A percentile compares a stretch with the other conserved stretches of the same genome.
Evolutionary conservation across 208 protist genomes (phyloP).

Genomic region (Acanthamoeba castellanii): DNA sequence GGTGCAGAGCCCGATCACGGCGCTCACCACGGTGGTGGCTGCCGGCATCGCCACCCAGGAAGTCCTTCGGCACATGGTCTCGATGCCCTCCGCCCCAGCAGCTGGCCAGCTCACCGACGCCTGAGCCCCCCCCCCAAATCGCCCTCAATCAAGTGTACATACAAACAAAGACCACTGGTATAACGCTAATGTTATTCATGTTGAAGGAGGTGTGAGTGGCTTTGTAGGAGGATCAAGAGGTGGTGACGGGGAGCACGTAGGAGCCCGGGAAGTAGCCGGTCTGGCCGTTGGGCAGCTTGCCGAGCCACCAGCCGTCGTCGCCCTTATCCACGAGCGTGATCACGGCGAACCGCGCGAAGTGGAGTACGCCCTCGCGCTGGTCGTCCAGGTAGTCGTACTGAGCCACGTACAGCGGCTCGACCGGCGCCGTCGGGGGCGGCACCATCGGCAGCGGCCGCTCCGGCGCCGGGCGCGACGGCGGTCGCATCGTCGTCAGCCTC

Average conservation of each 20-base stretch:
- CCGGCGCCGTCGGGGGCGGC: not conserved
- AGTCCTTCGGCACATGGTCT: not conserved
- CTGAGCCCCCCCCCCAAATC: not conserved
- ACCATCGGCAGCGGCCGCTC: not conserved
- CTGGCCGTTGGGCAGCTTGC: not conserved
- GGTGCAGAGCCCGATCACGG: not conserved
- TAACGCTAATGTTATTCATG: too few relatives aligned
- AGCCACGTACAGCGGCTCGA: not conserved
- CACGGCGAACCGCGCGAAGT: not conserved
- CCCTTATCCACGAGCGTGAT: not conserved
- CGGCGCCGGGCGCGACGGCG: not conserved
- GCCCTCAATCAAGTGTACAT: not conserved
- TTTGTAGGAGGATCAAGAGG: not conserved
- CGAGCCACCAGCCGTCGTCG: not conserved
- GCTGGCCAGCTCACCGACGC: not conserved
- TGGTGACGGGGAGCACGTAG: constrained; percentile 11
- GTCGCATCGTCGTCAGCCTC: not conserved
- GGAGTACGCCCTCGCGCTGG: constrained; percentile 4
- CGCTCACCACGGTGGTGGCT: not conserved
- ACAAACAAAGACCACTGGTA: not conserved
- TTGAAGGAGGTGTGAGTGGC: not conserved
- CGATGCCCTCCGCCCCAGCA: not conserved
- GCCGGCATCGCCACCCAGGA: not conserved
- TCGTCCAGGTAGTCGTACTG: constrained; percentile 39
- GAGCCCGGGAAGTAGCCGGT: constrained; percentile 15